phyloP scores from a whole-genome alignment of 768 basidiomycete species.

The Phlebiopsis gigantea region DNA sequence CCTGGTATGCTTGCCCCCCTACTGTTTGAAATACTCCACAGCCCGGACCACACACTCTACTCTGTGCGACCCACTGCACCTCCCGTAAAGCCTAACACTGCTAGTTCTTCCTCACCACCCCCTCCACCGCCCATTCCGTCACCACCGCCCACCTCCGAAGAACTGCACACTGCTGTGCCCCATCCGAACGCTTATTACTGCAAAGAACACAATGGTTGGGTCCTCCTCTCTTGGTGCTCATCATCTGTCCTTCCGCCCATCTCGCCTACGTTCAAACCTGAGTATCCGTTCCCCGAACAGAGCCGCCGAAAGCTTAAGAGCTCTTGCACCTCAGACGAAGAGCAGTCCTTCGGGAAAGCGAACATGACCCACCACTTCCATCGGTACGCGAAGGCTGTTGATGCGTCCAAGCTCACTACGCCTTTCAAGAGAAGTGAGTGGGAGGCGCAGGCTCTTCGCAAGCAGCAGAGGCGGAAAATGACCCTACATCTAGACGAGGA shows the following conservation, averaged over 20 bases:
- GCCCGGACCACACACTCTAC: constrained; percentile 68
- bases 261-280: constrained; percentile 44
- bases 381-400: constrained; percentile 63
- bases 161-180: constrained; percentile 64
- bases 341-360: constrained; percentile 35
- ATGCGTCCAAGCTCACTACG: constrained; percentile 61
- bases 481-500: constrained; percentile 24
- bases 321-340: constrained; percentile 50
- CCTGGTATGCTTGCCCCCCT: constrained; percentile 62
- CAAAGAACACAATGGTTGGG: constrained; percentile 78
- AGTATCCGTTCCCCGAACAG: constrained; percentile 47
- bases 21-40: constrained; percentile 62
- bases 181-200: constrained; percentile 85
- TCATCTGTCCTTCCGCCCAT: constrained; percentile 59
- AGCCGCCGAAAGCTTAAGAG: constrained; percentile 38
- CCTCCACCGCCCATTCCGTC: constrained; percentile 17
- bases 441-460: constrained; percentile 45
- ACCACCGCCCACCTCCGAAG: constrained; percentile 50
- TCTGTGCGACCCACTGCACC: constrained; percentile 44
- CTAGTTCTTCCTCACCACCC: constrained; percentile 15
- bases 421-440: constrained; percentile 54
- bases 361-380: constrained; percentile 84
- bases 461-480: constrained; percentile 50
- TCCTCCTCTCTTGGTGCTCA: constrained; percentile 65
- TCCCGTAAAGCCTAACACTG: constrained; percentile 22